Evolutionary conservation across 2,329 filamentous ascomycete genomes (phyloP).

Genomic region (Myriosclerotinia scirpicola): DNA sequence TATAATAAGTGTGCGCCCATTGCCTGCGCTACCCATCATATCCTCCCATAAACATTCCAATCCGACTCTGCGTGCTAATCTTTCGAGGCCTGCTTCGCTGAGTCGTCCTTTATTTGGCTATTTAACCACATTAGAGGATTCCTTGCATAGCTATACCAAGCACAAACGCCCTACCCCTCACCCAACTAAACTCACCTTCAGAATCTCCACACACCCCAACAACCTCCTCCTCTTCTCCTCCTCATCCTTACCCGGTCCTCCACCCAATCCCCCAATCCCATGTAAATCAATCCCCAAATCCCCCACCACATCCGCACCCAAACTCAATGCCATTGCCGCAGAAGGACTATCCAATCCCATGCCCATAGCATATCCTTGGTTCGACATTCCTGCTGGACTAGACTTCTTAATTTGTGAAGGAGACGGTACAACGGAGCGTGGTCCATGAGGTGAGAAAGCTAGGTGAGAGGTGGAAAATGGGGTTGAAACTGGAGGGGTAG

Average conservation of each 20-base stretch:
- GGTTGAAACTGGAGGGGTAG: constrained; percentile 66
- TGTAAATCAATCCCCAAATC: constrained; percentile 45
- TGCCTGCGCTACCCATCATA: constrained; percentile 48
- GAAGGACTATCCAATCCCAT: constrained; percentile 62
- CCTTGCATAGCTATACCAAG: constrained; percentile 8
- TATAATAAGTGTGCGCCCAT: constrained; percentile 58
- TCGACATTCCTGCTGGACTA: constrained; percentile 46
- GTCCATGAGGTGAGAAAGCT: constrained; percentile 56
- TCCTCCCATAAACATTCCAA: constrained; percentile 63
- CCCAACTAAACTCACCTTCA: constrained; percentile 33
- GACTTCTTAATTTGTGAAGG: constrained; percentile 61
- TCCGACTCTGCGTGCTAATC: constrained; percentile 66
- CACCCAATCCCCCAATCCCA: constrained; percentile 30
- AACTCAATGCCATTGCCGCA: constrained; percentile 59
- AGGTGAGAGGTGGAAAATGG: constrained; percentile 58
- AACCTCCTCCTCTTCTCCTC: constrained; percentile 52
- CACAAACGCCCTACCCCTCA: neutral
- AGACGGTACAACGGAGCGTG: constrained; percentile 53
- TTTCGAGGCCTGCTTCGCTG: constrained; percentile 72
- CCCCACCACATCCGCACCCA: constrained; percentile 50
- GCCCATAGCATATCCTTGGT: constrained; percentile 45
- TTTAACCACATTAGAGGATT: constrained; percentile 31
- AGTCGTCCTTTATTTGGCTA: constrained; percentile 58
- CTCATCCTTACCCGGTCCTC: constrained; percentile 45
- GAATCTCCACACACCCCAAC: constrained; percentile 37